Evolutionary conservation across 169 alveolate genomes (phyloP).

Genomic region (Plasmodium inui): DNA sequence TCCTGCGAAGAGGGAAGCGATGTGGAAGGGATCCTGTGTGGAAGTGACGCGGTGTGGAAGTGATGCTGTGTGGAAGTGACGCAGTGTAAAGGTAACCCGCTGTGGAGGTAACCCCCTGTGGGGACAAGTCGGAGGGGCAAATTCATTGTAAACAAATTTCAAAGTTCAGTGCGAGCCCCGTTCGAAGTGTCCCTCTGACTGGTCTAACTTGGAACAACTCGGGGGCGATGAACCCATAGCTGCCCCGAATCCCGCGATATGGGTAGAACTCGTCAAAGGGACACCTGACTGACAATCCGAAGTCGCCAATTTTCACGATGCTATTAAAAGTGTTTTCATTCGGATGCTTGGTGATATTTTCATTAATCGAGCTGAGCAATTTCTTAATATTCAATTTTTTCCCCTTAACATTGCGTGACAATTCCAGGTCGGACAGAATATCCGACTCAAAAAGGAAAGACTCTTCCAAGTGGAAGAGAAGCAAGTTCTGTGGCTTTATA

Average conservation of each 20-base stretch:
- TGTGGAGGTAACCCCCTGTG: neutral
- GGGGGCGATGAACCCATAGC: constrained; percentile 81
- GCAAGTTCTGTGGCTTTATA: constrained; percentile 85
- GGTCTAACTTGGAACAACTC: constrained; percentile 75
- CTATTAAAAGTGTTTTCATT: constrained; percentile 8
- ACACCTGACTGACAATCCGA: constrained; percentile 70
- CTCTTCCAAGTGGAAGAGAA: constrained; percentile 76
- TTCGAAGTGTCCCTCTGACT: neutral
- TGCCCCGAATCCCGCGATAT: constrained; percentile 76
- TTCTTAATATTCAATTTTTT: constrained; percentile 33
- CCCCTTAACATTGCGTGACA: neutral
- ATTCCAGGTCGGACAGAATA: neutral
- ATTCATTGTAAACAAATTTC: neutral
- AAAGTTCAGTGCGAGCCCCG: neutral
- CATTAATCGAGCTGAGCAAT: constrained; percentile 35
- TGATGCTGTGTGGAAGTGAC: no score
- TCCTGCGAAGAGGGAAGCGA: constrained; percentile 24
- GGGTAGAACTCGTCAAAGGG: constrained; percentile 51
- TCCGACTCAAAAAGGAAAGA: constrained; percentile 1
- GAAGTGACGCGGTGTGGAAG: neutral
- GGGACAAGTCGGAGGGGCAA: neutral
- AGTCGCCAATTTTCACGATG: constrained; percentile 54
- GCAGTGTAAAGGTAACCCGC: neutral
- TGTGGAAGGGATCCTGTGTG: no score
- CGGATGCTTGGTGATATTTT: neutral